A percentile compares a stretch with the other conserved stretches of the same genome.
Evolutionary conservation across 192 early-diverging fungal species (phyloP).

Genomic region (Entomortierella chlamydospora): DNA sequence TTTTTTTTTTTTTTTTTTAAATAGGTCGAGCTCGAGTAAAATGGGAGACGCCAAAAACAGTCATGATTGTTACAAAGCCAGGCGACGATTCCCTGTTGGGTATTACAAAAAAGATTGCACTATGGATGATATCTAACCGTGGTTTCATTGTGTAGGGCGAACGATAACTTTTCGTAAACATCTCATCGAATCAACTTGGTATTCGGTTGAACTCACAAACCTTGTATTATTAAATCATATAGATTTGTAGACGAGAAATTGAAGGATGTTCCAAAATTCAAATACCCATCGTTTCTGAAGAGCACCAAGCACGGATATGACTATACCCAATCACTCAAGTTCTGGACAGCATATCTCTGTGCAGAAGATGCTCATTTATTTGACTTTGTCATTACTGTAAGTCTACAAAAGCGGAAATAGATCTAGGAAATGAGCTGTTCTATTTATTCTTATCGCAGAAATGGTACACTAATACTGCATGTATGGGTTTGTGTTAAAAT

Average conservation of each 20-base stretch:
- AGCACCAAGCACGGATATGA: slow-evolving; percentile 57
- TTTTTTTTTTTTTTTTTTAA: neutral
- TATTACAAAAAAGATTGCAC: slow-evolving; percentile 75
- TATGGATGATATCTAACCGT: slow-evolving; percentile 69
- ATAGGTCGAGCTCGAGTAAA: slow-evolving; percentile 61
- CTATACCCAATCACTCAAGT: slow-evolving; percentile 61
- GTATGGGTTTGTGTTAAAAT: too few relatives aligned
- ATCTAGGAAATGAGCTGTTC: too few relatives aligned
- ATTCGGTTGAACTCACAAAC: too few relatives aligned
- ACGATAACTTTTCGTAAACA: neutral
- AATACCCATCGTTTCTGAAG: slow-evolving; percentile 58
- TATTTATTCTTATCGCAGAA: neutral
- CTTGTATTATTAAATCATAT: too few relatives aligned
- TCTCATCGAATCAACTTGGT: too few relatives aligned
- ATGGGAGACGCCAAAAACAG: slow-evolving; percentile 56
- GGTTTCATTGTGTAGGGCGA: slow-evolving; percentile 63
- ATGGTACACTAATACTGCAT: too few relatives aligned
- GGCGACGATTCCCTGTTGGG: slow-evolving; percentile 72
- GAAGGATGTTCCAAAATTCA: slow-evolving; percentile 67
- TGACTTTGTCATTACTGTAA: slow-evolving; percentile 89
- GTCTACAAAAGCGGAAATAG: too few relatives aligned
- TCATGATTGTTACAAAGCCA: slow-evolving; percentile 86
- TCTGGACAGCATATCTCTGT: slow-evolving; percentile 85
- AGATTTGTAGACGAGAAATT: slow-evolving; percentile 75
- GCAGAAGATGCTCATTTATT: slow-evolving; percentile 74